phyloP scores from a whole-genome alignment of 2,329 filamentous ascomycete species.

The Magnaporthiopsis incrustans region DNA sequence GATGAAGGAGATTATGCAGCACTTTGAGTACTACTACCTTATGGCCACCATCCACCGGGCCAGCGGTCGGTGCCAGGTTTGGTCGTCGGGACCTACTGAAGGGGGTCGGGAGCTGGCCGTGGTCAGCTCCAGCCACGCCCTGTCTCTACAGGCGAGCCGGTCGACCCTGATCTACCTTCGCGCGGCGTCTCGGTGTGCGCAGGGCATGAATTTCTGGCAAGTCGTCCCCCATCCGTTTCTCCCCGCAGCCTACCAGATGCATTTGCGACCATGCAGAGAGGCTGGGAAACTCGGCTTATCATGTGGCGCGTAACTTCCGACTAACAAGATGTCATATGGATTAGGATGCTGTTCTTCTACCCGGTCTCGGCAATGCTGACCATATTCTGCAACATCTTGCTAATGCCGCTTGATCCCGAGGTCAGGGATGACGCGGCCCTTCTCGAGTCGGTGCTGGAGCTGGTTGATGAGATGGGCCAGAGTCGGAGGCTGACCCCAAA shows the following conservation, averaged over 20 bases:
- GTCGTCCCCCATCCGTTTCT: constrained; percentile 9
- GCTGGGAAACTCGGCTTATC: background rate
- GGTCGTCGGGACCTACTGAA: constrained; percentile 21
- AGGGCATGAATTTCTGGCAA: constrained; percentile 42
- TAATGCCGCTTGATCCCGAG: constrained; percentile 34
- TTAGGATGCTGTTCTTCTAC: constrained; percentile 48
- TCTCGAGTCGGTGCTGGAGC: constrained; percentile 30
- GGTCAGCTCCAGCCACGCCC: constrained; percentile 36
- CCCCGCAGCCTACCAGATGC: background rate
- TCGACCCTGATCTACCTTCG: constrained; percentile 43
- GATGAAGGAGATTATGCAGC: constrained; percentile 34
- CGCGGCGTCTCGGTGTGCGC: constrained; percentile 31
- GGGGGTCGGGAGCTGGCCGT: constrained; percentile 23
- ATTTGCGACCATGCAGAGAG: background rate
- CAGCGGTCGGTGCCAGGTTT: constrained; percentile 40
- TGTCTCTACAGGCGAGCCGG: constrained; percentile 47
- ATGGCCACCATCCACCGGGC: constrained; percentile 48
- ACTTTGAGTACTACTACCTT: constrained; percentile 48
- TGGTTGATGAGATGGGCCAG: constrained; percentile 32
- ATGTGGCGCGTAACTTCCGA: background rate
- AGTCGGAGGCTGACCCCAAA: constrained; percentile 1
- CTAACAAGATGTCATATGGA: background rate
- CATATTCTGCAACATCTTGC: constrained; percentile 47
- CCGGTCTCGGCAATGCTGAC: constrained; percentile 45
- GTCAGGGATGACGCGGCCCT: constrained; percentile 38